These are phyloP conservation scores for Chrysochromulina parva DNA, from an alignment of 78 protist genomes.

Conservation along the genomic window DNA sequence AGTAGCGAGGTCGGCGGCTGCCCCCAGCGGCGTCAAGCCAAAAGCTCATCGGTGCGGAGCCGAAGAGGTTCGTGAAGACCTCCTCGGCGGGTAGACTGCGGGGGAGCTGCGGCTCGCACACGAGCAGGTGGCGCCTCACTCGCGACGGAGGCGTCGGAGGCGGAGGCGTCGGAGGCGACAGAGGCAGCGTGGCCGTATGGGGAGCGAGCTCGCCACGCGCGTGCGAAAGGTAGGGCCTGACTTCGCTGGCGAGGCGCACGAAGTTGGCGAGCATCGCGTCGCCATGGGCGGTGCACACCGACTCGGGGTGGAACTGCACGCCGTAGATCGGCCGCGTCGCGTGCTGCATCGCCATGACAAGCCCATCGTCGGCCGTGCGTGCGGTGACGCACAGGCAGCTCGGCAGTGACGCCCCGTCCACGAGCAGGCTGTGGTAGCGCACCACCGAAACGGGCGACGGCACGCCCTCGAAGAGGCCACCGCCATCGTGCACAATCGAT, in stretches of 20 bases:
- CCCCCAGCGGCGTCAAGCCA: conserved; percentile 67
- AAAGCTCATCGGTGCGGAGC: neutral
- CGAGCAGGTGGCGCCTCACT: neutral
- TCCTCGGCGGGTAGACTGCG: neutral
- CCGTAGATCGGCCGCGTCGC: conserved; percentile 47
- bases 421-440: conserved; percentile 74
- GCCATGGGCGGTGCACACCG: conserved; percentile 71
- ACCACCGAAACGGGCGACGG: conserved; percentile 54
- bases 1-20: conserved; percentile 35
- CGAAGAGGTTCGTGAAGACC: conserved; percentile 19
- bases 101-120: neutral
- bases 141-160: neutral
- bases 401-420: neutral
- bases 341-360: conserved; percentile 68
- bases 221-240: too few relatives aligned
- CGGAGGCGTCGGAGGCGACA: neutral
- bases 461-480: conserved; percentile 42
- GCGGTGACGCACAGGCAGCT: neutral
- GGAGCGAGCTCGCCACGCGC: neutral
- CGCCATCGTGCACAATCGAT: neutral
- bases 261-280: conserved; percentile 48
- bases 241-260: neutral
- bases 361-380: neutral
- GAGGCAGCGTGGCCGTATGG: neutral
- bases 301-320: conserved; percentile 84